Evolutionary conservation across 495 filamentous ascomycete genomes (phyloP).

Genomic region (Parathielavia hyrcaniae): DNA sequence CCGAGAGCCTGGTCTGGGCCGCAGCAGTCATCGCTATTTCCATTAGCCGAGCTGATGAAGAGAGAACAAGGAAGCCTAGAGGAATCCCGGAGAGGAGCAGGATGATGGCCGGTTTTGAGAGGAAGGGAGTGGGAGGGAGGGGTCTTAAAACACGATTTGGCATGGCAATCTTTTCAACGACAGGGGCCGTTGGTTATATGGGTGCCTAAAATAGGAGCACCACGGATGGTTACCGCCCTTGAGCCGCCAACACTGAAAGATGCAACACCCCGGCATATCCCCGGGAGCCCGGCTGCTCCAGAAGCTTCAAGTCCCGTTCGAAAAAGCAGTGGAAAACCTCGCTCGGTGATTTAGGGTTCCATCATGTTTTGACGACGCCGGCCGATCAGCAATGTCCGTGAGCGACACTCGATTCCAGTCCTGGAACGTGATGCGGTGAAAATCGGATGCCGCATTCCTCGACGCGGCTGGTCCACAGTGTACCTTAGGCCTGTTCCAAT

Average conservation of each 20-base stretch:
- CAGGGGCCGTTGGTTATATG: constrained; percentile 8
- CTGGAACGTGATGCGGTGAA: constrained; percentile 10
- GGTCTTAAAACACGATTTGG: background rate
- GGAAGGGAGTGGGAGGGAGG: background rate
- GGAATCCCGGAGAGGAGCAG: too few species aligned
- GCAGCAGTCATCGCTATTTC: too few species aligned
- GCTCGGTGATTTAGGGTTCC: background rate
- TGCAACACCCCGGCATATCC: background rate
- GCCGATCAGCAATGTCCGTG: background rate
- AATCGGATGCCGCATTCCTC: constrained; percentile 7
- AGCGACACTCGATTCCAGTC: background rate
- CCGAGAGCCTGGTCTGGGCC: too few species aligned
- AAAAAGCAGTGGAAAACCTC: background rate
- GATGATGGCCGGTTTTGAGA: too few species aligned
- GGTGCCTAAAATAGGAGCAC: constrained; percentile 16
- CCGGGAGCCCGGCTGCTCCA: constrained; percentile 1
- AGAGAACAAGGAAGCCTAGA: too few species aligned
- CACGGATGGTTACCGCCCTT: background rate
- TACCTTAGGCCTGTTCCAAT: background rate
- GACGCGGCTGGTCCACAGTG: background rate
- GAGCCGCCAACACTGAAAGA: constrained; percentile 6
- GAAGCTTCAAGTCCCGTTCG: background rate
- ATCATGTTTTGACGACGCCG: background rate
- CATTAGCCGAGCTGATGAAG: too few species aligned
- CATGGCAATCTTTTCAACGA: background rate